Evolutionary conservation across 139 green algal genomes (phyloP), one percentile per base, ranked within the genome.

Genomic region (Picochlorum sp.): DNA sequence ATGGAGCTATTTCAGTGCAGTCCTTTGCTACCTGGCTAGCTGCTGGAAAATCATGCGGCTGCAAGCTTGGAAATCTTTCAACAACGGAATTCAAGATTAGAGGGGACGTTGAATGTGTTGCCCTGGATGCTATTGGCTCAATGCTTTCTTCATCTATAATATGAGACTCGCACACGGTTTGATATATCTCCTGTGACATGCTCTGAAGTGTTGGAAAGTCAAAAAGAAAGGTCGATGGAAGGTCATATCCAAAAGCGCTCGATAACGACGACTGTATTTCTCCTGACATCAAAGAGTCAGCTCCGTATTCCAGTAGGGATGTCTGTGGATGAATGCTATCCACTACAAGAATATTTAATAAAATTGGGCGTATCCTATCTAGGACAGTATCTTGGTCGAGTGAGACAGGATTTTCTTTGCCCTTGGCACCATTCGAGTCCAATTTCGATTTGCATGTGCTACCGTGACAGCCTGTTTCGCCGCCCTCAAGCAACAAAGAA

Each of bases 181-280:
- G 20, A 33, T 53, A 13, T 16, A 47, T 47, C 9, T 16, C 39
- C 39, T 9, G 20, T 26, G 18, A n/a, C 24, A 53, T 53, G 16
- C 12, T n/a, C 5, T 53, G 44, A 53, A 31, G n/a, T 4, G 44
- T 53, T 13, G 78, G 78, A 59, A 82, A 76, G 54, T 81, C 74
- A 54, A 77, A 80, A 20, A 73, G 50, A 5, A 74, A 28, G 2
- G 74, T 81, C 30, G 44, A 22, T 24, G 66, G 60, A 52, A 82
- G 60, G n/a, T 33, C 25, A 10, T 74, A 7, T 4, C 35, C 35
- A 26, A 79, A 41, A n/a, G 4, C 30, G 7, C n/a, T 29, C 39
- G 61, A 36, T 26, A 74, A 30, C n/a, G 12, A 24, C 29, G 43
- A 53, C 55, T 63, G 37, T 12, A 74, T 37, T 37, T 64, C 59